These are phyloP conservation scores for Podospora pseudopauciseta DNA, from an alignment of 495 filamentous ascomycete genomes.

Conservation along the genomic window DNA sequence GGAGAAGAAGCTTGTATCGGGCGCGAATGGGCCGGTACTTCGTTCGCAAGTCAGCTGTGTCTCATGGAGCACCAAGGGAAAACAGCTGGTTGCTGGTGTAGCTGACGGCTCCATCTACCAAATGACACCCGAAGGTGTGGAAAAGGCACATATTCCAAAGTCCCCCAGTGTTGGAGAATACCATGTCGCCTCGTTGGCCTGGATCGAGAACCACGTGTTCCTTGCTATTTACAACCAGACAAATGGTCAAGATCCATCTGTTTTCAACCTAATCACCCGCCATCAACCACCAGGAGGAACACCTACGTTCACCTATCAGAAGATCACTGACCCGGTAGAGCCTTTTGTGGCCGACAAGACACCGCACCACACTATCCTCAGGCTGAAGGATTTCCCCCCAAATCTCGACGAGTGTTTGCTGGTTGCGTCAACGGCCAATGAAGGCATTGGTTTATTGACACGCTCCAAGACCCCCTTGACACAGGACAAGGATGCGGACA, in stretches of 20 bases:
- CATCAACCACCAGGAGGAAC: slow-evolving; percentile 42
- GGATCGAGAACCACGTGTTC: slow-evolving; percentile 88
- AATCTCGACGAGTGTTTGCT: slow-evolving; percentile 75
- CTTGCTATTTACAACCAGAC: slow-evolving; percentile 67
- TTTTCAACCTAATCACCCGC: slow-evolving; percentile 72
- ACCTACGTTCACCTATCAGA: slow-evolving; percentile 61
- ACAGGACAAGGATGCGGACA: slow-evolving; percentile 55
- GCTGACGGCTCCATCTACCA: slow-evolving; percentile 76
- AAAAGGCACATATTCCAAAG: slow-evolving; percentile 72
- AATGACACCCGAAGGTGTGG: slow-evolving; percentile 73
- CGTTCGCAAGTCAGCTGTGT: slow-evolving; percentile 76
- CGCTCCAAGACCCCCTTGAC: slow-evolving; percentile 64
- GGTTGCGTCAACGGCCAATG: slow-evolving; percentile 71
- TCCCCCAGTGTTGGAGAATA: slow-evolving; percentile 67
- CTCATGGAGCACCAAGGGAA: slow-evolving; percentile 89
- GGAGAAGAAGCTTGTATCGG: slow-evolving; percentile 54
- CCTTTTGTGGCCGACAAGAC: slow-evolving; percentile 63
- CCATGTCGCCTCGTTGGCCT: slow-evolving; percentile 77
- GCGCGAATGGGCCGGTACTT: slow-evolving; percentile 61
- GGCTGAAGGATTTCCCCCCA: slow-evolving; percentile 74
- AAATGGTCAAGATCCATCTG: slow-evolving; percentile 54
- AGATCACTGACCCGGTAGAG: slow-evolving; percentile 65
- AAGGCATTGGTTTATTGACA: slow-evolving; percentile 74
- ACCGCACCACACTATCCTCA: slow-evolving; percentile 70
- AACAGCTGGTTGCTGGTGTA: slow-evolving; percentile 86